phyloP scores from a whole-genome alignment of 2,329 filamentous ascomycete genomes.

The Epichloe sibirici region DNA sequence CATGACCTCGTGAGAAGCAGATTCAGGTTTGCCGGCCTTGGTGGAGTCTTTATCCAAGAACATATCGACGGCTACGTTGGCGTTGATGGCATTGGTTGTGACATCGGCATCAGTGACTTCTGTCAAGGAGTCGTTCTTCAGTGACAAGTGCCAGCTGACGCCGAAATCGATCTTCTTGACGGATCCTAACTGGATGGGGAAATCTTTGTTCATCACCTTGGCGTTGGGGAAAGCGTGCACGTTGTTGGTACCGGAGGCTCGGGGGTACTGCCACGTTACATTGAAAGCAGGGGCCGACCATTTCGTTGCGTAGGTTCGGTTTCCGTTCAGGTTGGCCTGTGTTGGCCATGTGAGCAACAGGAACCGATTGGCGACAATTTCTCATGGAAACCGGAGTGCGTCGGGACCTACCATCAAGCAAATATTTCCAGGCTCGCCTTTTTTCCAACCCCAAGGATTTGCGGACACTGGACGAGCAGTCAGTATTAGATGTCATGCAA shows the following conservation, averaged over 20 bases:
- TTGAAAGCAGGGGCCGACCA: constrained; percentile 35
- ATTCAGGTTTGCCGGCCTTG: constrained; percentile 26
- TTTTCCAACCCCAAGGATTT: constrained; percentile 39
- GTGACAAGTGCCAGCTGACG: constrained; percentile 36
- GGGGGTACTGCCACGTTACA: constrained; percentile 40
- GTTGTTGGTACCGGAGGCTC: constrained; percentile 20
- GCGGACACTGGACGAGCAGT: constrained; percentile 32
- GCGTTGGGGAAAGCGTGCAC: constrained; percentile 45
- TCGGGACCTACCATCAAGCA: constrained; percentile 40
- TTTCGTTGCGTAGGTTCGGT: constrained; percentile 35
- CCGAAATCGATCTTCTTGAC: constrained; percentile 30
- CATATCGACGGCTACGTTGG: constrained; percentile 48
- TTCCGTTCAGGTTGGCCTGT: constrained; percentile 14
- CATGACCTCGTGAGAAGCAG: constrained; percentile 42
- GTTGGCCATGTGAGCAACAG: neutral
- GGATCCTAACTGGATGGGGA: constrained; percentile 29
- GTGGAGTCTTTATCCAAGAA: constrained; percentile 36
- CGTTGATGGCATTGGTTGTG: constrained; percentile 26
- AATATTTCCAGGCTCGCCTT: constrained; percentile 25
- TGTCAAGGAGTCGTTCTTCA: constrained; percentile 26
- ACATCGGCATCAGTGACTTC: constrained; percentile 24
- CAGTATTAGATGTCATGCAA: neutral
- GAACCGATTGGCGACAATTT: neutral
- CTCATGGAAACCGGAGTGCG: neutral
- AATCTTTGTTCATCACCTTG: constrained; percentile 28